Conservation (phyloP, 2,329 filamentous ascomycete species). For the Tolypocladium paradoxum region DNA sequence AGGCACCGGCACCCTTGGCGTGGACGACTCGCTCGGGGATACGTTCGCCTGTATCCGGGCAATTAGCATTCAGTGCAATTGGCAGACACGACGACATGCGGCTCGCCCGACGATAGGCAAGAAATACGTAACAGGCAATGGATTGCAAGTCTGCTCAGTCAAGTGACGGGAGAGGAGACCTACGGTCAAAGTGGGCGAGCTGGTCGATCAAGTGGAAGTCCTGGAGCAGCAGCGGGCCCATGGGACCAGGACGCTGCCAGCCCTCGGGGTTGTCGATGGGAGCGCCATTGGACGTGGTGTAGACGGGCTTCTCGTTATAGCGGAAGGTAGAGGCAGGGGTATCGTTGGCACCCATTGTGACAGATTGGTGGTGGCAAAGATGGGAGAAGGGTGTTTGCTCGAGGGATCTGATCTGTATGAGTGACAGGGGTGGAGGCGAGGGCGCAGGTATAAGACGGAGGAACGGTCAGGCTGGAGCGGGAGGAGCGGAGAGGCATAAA, state of each 20-base stretch:
- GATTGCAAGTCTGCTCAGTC: not conserved
- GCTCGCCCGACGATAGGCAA: no score
- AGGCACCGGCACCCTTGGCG: conserved; percentile 29
- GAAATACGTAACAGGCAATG: no score
- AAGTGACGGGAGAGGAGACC: not conserved
- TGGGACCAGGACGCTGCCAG: conserved; percentile 40
- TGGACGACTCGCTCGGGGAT: conserved; percentile 35
- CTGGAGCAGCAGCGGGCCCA: conserved; percentile 51
- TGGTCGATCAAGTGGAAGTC: conserved; percentile 56
- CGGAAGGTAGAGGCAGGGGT: conserved; percentile 34
- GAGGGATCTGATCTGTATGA: no score
- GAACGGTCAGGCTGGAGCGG: not conserved
- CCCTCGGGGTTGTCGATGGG: conserved; percentile 39
- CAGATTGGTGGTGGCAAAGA: not conserved
- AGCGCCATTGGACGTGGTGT: conserved; percentile 49
- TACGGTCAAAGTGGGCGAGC: conserved; percentile 41
- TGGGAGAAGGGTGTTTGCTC: not conserved
- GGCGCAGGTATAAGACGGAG: not conserved
- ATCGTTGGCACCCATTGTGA: conserved; percentile 31
- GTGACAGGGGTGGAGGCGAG: no score
- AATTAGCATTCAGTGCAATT: not conserved
- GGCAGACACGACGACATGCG: not conserved
- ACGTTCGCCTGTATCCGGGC: conserved; percentile 22
- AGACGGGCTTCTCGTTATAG: conserved; percentile 47
- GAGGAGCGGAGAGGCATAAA: not conserved